Base-by-base conservation (phyloP, 306 rosid genomes). In the Myrica gale region DNA sequence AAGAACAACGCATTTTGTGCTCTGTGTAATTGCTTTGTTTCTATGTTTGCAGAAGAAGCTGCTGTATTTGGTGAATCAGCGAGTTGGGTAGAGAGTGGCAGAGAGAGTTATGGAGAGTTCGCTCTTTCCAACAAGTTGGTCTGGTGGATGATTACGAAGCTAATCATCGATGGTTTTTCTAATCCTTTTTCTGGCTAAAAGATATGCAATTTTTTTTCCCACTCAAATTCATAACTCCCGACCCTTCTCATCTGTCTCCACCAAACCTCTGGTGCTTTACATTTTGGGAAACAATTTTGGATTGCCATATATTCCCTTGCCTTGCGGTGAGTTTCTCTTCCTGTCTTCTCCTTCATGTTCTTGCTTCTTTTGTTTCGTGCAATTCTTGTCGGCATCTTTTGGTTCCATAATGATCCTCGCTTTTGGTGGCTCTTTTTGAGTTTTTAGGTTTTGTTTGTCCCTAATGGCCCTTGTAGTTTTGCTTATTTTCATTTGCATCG, bases 101-200 rank as follows among this genome's bases (percentile, higher is more conserved):
- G 81, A 45, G 56, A 76, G 55, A 56, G 78, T 39, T 9, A 76
- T 76, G 80, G 84, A 17, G 11, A 7, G 23, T 50, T 69, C 52
- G 39, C 83, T 37, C 63, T 75, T 61, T 69, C 76, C 68, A 75
- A 69, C 44, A 26, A 80, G 43, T 69, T 80, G 84, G 76, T 32
- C 65, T 75, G 79, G 41, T 56, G 83, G 71, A 69, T 58, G 62
- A 58, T 69, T 43, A 48, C 76, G 13, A 32, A 42, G 44, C 45
- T 61, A 52, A 62, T 54, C 76, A 68, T 69, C 54, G 41, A 51
- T 52, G 23, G 46, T 23, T 42, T 52, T 48, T 48, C 20, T 65
- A 17, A 63, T 17, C 13, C 52, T 9, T 51, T 66, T 13, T 20
- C 17, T 19, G 10, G 32, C 20, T 11, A 23, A 50, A n/a, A 51